Evolutionary conservation across 129 eudicot genomes (phyloP).

Genomic region (carrot (Daucus carota)): DH1_v3.0 NC_030381.2:2594001-2594500

Average conservation of each 20-base stretch:
- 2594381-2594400: slow-evolving; percentile 29
- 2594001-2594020: slow-evolving; percentile 23
- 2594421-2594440: slow-evolving; percentile 47
- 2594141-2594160: slow-evolving; percentile 29
- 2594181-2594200: background rate
- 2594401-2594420: slow-evolving; percentile 48
- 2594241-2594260: background rate
- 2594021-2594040: slow-evolving; percentile 53
- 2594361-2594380: background rate
- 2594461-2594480: background rate
- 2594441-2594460: slow-evolving; percentile 17
- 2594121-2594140: slow-evolving; percentile 56
- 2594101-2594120: slow-evolving; percentile 54
- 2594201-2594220: background rate
- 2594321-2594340: slow-evolving; percentile 39
- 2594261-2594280: background rate
- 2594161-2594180: slow-evolving; percentile 24
- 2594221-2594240: slow-evolving; percentile 39
- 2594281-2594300: slow-evolving; percentile 1
- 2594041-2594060: slow-evolving; percentile 57
- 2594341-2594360: slow-evolving; percentile 2
- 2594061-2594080: slow-evolving; percentile 52
- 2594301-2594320: slow-evolving; percentile 59
- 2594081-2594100: slow-evolving; percentile 72
- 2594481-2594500: background rate